Conservation (phyloP, 1,284 basidiomycete species). For the Trametes polyzona region DNA sequence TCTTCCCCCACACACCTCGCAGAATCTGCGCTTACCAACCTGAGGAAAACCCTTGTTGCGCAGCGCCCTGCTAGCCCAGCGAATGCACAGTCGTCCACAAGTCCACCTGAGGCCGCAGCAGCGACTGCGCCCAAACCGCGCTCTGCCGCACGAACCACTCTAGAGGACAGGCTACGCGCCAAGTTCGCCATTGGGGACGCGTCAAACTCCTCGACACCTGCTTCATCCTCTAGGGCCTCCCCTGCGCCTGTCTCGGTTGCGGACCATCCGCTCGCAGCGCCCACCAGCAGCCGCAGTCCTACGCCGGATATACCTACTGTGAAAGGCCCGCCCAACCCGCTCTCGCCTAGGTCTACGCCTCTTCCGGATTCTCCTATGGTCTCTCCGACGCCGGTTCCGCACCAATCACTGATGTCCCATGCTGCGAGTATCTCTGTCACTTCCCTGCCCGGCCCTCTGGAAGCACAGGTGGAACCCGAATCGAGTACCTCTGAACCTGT, state of each 20-base stretch:
- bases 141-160: conserved; percentile 40
- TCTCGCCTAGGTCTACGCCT: conserved; percentile 49
- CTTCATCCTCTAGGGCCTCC: conserved; percentile 45
- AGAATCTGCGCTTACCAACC: conserved; percentile 59
- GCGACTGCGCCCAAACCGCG: conserved; percentile 23
- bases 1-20: conserved; percentile 57
- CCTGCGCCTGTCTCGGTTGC: conserved; percentile 42
- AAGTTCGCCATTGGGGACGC: conserved; percentile 62
- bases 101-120: conserved; percentile 20
- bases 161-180: conserved; percentile 73
- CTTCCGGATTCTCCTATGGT: conserved; percentile 48
- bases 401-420: conserved; percentile 6
- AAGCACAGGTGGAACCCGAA: neutral
- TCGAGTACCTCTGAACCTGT: neutral
- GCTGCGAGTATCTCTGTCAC: conserved; percentile 6
- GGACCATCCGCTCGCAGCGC: conserved; percentile 39
- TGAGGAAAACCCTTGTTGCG: conserved; percentile 62
- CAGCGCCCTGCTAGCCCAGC: conserved; percentile 53
- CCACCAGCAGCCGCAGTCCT: conserved; percentile 43
- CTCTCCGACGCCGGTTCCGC: conserved; percentile 16
- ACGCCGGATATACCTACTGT: conserved; percentile 13
- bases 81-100: conserved; percentile 14
- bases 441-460: neutral
- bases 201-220: conserved; percentile 50
- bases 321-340: conserved; percentile 30